Percentiles rank a stretch among this genome's conserved stretches.
These are phyloP conservation scores for Talaromyces albobiverticillius DNA, from an alignment of 2,329 filamentous ascomycete species.

Conservation along the genomic window DNA sequence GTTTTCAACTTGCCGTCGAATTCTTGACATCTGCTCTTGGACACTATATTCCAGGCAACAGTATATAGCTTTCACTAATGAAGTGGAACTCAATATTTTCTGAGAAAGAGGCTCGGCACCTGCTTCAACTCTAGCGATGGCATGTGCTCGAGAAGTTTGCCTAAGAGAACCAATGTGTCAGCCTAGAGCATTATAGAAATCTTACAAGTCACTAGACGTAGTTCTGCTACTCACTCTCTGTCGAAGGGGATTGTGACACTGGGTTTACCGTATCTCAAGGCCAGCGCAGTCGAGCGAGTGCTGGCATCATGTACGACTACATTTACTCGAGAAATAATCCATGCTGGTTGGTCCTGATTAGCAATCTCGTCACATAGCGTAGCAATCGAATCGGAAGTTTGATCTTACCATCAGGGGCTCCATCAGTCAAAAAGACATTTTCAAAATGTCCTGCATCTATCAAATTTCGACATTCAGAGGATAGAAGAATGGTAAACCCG, in stretches of 20 bases:
- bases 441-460: not conserved
- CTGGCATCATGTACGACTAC: not conserved
- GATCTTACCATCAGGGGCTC: not conserved
- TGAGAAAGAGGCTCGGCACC: not conserved
- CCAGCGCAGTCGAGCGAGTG: not conserved
- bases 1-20: not conserved
- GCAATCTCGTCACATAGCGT: not conserved
- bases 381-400: not conserved
- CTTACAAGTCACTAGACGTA: too few species aligned
- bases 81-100: not conserved
- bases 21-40: not conserved
- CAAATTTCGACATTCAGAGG: not conserved
- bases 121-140: not conserved
- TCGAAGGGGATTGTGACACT: not conserved
- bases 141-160: not conserved
- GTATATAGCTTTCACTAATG: not conserved
- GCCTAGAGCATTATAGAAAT: too few species aligned
- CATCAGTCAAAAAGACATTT: not conserved
- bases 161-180: not conserved
- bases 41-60: not conserved
- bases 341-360: not conserved
- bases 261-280: not conserved
- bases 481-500: not conserved
- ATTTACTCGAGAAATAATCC: not conserved
- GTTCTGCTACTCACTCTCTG: not conserved